phyloP scores from a whole-genome alignment of 176 grass and related monocot species.

The Thalia dealbata region DNA sequence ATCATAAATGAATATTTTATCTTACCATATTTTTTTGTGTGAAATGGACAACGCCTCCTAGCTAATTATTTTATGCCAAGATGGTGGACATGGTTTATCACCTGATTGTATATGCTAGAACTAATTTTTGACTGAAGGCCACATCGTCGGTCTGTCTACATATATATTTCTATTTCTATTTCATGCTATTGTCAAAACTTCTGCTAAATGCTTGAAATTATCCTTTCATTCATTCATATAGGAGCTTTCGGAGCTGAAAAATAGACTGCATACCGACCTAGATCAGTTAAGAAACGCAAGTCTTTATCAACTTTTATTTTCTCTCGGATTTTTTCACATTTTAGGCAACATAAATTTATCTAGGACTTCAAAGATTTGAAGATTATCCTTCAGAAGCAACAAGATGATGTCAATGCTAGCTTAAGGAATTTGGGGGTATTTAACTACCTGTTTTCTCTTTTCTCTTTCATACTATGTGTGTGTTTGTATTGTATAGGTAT shows the following conservation, averaged over 20 bases:
- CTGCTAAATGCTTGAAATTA: slow-evolving; percentile 7
- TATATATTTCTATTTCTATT: background rate
- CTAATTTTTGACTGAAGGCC: background rate
- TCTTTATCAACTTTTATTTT: background rate
- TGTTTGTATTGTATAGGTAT: too few relatives aligned
- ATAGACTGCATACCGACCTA: slow-evolving; percentile 56
- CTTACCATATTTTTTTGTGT: too few relatives aligned
- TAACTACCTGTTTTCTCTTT: background rate
- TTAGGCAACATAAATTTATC: slow-evolving; percentile 3
- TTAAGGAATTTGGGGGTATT: slow-evolving; percentile 74
- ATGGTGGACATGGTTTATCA: background rate
- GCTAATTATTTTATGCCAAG: background rate
- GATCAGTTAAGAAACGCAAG: slow-evolving; percentile 74
- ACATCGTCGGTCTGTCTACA: background rate
- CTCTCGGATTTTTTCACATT: slow-evolving; percentile 11
- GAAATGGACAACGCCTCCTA: too few relatives aligned
- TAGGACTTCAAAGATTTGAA: slow-evolving; percentile 92
- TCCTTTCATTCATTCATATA: slow-evolving; percentile 30
- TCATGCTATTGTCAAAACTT: background rate
- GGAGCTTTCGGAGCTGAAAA: slow-evolving; percentile 87
- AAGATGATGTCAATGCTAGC: slow-evolving; percentile 82
- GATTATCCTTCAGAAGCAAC: slow-evolving; percentile 86
- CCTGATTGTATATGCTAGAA: background rate
- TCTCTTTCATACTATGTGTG: background rate
- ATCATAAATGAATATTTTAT: too few relatives aligned